Evolutionary conservation across 2,329 filamentous ascomycete species (phyloP), one percentile per base, ranked within the genome.

Genomic region (Epichloe festucae): DNA sequence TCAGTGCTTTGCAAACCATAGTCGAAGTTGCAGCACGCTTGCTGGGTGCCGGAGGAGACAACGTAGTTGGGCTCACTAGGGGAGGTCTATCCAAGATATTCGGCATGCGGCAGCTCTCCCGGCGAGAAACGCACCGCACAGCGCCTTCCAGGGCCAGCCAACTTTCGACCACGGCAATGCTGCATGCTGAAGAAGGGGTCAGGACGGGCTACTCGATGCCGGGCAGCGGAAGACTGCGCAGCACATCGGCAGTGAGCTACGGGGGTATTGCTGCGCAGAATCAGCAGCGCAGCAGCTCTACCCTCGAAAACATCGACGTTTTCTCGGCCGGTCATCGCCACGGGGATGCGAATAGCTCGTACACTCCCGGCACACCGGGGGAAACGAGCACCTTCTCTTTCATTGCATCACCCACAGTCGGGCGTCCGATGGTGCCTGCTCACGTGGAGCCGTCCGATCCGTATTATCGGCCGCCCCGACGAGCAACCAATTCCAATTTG

Each of bases 11-110:
- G 6, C 89, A 95, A 64, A 96, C 91, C 0, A 76, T 95, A 42
- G 78, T 96, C 41, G 93, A 98, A 67, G 89, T 98, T 8, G 73
- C 84, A 48, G 89, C 90, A 27, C 80, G 91, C 50, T 74, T 93
- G 61, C 78, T 86, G 27, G 91, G 91, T 39, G 90, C 87, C 35
- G 93, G 89, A 47, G 85, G 84, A 21, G 85, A 91, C 58, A 81
- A 85, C 57, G 73, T 76, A 40, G 77, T 76, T 49, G 84, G 84
- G 40, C 80, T 85, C 56, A 81, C 82, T 48, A 75, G 88, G 64
- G 93, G 93, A 62, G 91, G 89, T 8, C 74, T 98, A 50, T 84
- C 84, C 58, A 95, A 90, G 70, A 88, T 90, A 45, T 94, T 96
- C 63, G 90, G 90, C 48, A 89, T 90, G 77, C 85, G 90, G 46